Evolutionary conservation across 2,329 filamentous ascomycete species (phyloP).

Genomic region (Cordyceps cateniannulata): DNA sequence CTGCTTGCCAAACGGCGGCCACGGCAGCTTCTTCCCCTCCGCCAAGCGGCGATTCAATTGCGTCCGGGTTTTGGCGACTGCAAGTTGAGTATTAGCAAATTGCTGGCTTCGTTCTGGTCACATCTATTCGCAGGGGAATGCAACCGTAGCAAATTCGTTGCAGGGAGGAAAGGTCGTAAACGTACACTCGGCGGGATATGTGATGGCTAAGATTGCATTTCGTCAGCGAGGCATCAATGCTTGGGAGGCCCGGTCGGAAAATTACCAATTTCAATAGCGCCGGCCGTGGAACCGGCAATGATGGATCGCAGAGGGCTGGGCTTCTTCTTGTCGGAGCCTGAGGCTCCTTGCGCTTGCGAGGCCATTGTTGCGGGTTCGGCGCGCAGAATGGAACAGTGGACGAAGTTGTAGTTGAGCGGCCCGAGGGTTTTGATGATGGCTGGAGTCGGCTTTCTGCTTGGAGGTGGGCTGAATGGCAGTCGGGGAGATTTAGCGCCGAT

Average conservation of each 20-base stretch:
- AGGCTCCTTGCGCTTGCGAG: constrained; percentile 11
- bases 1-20: constrained; percentile 85
- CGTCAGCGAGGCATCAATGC: neutral
- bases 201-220: constrained; percentile 62
- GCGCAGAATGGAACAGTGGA: neutral
- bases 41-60: constrained; percentile 84
- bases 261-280: constrained; percentile 86
- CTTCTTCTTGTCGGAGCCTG: constrained; percentile 30
- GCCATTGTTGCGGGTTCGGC: constrained; percentile 5
- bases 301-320: constrained; percentile 84
- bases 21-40: constrained; percentile 80
- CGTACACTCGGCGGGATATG: constrained; percentile 88
- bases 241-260: neutral
- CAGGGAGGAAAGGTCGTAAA: constrained; percentile 10
- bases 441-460: neutral
- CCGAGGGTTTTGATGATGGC: constrained; percentile 1
- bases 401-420: neutral
- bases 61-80: constrained; percentile 88
- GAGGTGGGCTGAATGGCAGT: neutral
- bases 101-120: neutral
- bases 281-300: constrained; percentile 86
- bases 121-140: neutral
- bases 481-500: constrained; percentile 8
- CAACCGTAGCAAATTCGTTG: neutral
- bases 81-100: constrained; percentile 6